A percentile compares a stretch with the other conserved stretches of the same genome.
These are phyloP conservation scores for Tarenaya hassleriana DNA, from an alignment of 345 rosid genomes.

Conservation along the genomic window DNA sequence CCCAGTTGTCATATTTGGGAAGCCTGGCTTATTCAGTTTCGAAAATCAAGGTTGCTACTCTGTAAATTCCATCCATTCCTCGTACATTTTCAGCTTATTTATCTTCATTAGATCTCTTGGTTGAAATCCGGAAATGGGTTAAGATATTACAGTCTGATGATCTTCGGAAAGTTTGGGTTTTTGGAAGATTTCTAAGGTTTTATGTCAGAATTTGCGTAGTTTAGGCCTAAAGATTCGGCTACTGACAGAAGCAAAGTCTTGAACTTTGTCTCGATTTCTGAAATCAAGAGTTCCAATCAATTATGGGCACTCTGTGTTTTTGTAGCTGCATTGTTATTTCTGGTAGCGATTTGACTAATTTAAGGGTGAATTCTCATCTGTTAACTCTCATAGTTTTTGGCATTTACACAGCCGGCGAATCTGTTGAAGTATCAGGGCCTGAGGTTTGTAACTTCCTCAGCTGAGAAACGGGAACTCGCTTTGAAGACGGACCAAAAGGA, in stretches of 20 bases:
- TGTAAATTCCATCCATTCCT: not conserved
- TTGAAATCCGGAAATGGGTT: constrained; percentile 2
- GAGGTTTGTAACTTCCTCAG: constrained; percentile 63
- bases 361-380: not conserved
- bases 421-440: constrained; percentile 55
- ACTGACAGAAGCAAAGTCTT: no score
- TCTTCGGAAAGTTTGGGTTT: not conserved
- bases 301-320: no score
- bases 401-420: constrained; percentile 47
- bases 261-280: no score
- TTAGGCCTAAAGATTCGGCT: no score
- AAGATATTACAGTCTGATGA: not conserved
- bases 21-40: constrained; percentile 67
- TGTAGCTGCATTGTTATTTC: no score
- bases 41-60: constrained; percentile 49
- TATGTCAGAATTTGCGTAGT: no score
- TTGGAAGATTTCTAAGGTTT: no score
- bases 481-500: no score
- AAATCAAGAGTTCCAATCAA: no score
- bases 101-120: not conserved
- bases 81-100: no score
- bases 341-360: no score
- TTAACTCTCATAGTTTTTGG: not conserved
- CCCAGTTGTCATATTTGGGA: constrained; percentile 72
- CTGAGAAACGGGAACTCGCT: no score